A percentile compares a stretch with the other conserved stretches of the same genome.
Evolutionary conservation across 208 protist species (phyloP).

Genomic region (Wallacemonas sp.): DNA sequence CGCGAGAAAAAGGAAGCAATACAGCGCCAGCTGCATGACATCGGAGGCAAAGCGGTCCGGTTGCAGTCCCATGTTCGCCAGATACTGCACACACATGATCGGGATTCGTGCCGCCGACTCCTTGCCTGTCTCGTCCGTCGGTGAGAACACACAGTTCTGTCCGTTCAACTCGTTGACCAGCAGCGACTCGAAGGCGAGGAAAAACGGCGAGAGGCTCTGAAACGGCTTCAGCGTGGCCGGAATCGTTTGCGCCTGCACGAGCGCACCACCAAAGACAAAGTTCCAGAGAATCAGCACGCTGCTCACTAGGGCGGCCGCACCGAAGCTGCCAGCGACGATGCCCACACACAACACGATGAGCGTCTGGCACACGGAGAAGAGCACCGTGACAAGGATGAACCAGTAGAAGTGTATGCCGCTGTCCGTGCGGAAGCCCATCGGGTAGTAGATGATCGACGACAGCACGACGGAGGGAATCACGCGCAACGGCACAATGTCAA

Average conservation of each 20-base stretch:
- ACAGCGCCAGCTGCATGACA: conserved; percentile 73
- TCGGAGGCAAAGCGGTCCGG: conserved; percentile 67
- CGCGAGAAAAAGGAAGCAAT: conserved; percentile 48
- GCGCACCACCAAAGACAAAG: conserved; percentile 90
- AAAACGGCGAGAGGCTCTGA: conserved; percentile 82
- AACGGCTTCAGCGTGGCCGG: conserved; percentile 62
- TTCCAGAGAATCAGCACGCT: conserved; percentile 88
- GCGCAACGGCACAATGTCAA: conserved; percentile 88
- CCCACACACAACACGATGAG: conserved; percentile 82
- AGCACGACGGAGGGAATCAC: conserved; percentile 83
- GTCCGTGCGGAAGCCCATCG: conserved; percentile 88
- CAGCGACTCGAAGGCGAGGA: conserved; percentile 88
- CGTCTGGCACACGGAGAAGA: conserved; percentile 86
- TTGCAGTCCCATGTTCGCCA: conserved; percentile 78
- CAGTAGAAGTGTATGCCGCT: conserved; percentile 82
- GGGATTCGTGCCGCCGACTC: conserved; percentile 45
- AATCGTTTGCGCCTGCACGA: conserved; percentile 88
- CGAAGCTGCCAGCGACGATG: conserved; percentile 74
- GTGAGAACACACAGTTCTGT: conserved; percentile 77
- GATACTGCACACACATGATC: conserved; percentile 87
- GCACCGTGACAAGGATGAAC: conserved; percentile 78
- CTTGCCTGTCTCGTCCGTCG: conserved; percentile 77
- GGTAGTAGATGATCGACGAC: conserved; percentile 87
- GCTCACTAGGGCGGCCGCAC: conserved; percentile 79
- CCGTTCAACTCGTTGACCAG: conserved; percentile 93